Conservation (phyloP, 352 stramenopile genomes). For the Pythium grandisporangium region DNA sequence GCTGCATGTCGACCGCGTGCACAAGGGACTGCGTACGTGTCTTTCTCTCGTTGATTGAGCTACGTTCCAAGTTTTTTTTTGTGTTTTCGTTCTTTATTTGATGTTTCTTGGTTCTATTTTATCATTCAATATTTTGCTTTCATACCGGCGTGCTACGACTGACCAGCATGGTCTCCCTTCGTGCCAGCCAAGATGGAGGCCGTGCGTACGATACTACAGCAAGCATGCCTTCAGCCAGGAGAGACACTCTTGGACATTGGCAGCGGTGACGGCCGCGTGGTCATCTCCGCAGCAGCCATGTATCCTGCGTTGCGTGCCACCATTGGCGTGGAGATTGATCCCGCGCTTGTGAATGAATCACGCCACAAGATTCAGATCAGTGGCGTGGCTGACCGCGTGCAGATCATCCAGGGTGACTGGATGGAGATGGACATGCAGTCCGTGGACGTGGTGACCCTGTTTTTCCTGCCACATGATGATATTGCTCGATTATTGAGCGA, state of each 20-base stretch:
- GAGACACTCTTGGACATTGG: slow-evolving; percentile 58
- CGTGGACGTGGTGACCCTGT: slow-evolving; percentile 45
- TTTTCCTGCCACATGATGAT: slow-evolving; percentile 52
- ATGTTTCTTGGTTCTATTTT: slow-evolving; percentile 1
- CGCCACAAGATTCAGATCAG: slow-evolving; percentile 9
- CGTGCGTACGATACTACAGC: slow-evolving; percentile 32
- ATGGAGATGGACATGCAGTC: slow-evolving; percentile 27
- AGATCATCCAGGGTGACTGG: slow-evolving; percentile 48
- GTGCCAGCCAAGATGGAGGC: slow-evolving; percentile 51
- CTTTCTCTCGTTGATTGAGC: too few relatives aligned
- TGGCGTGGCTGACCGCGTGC: slow-evolving; percentile 11
- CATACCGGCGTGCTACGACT: too few relatives aligned
- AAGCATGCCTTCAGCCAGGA: slow-evolving; percentile 21
- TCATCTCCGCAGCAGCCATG: slow-evolving; percentile 24
- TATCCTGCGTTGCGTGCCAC: slow-evolving; percentile 15
- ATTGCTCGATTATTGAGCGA: slow-evolving; percentile 20
- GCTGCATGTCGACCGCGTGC: slow-evolving; percentile 45
- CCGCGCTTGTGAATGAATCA: slow-evolving; percentile 35
- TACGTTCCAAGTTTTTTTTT: not conserved
- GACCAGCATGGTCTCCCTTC: slow-evolving; percentile 57
- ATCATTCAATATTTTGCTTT: not conserved
- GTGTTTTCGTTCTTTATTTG: not conserved
- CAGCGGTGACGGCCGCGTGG: slow-evolving; percentile 50
- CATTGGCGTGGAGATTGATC: slow-evolving; percentile 47
- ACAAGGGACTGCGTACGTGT: slow-evolving; percentile 32